Base-by-base conservation (phyloP, 495 filamentous ascomycete species). In the Aspergillus avenaceus region DNA sequence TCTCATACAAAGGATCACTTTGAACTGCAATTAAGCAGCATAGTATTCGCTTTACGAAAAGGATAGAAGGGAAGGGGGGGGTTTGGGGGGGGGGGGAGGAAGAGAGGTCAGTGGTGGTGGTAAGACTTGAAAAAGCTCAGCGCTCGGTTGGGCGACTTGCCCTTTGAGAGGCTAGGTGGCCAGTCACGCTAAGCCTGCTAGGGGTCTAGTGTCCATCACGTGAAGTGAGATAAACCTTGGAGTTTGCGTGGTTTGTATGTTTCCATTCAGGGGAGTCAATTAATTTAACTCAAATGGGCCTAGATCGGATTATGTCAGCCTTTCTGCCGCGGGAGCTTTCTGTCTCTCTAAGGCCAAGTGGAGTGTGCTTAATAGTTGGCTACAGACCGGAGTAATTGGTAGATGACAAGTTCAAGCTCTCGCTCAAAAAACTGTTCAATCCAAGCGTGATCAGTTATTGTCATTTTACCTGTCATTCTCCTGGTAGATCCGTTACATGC, bases 31-130 rank as follows among this genome's bases (percentile, higher is more conserved):
- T 52, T 59, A 44, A 62, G 64, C 61, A 67, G 63, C 63, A 72
- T 65, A 63, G 61, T 72, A 64, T 68, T 70, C 62, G 66, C 65
- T 72, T 76, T 76, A 76, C 73, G 67, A 62, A 58, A 55, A 61
- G 58, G 52, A 48, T 57, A 55, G 51, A 55, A 52, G 52, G 58
- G 47, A 48, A 49, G 31, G 46, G 55, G 48, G 51, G 41, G 53
- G 53, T 50, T 54, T 49, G 37, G 54, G 61, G 54, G 46, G 50
- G 37, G 41, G 56, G 55, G 41, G 43, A 52, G n/a, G n/a, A n/a
- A n/a, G n/a, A n/a, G n/a, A n/a, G n/a, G n/a, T n/a, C n/a, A n/a
- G n/a, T 52, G 63, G 52, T 51, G 60, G 55, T 53, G 52, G 47
- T 41, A 43, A 58, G 55, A 48, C 38, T 43, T 52, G 49, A 40